Conservation (phyloP, 73 alveolate species). For the Symbiodinium pilosum region DNA sequence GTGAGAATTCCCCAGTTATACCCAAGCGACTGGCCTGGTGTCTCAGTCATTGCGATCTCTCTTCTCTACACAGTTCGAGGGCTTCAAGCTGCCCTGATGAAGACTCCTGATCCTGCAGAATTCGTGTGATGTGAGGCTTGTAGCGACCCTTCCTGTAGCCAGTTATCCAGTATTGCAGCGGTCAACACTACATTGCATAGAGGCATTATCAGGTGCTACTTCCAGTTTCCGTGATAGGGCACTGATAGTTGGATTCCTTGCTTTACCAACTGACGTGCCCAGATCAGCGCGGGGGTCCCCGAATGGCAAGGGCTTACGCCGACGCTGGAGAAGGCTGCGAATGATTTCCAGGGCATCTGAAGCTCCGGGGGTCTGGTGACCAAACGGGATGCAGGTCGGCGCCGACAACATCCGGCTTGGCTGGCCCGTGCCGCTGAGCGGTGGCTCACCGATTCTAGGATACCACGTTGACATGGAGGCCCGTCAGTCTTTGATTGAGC, state of each 20-base stretch:
- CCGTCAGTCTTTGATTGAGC: background rate
- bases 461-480: slow-evolving; percentile 81
- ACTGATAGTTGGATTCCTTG: background rate
- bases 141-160: background rate
- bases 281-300: slow-evolving; percentile 79
- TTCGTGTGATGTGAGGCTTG: no score
- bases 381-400: slow-evolving; percentile 14
- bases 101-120: no score
- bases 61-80: no score
- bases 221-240: no score
- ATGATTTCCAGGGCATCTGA: background rate
- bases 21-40: no score
- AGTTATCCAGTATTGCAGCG: background rate
- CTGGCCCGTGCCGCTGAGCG: slow-evolving; percentile 54
- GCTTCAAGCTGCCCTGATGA: no score
- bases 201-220: background rate
- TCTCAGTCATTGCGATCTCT: no score
- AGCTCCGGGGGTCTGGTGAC: background rate
- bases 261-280: background rate
- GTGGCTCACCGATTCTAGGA: slow-evolving; percentile 76
- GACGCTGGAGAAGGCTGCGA: slow-evolving; percentile 38
- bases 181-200: background rate
- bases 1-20: no score
- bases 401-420: slow-evolving; percentile 46
- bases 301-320: slow-evolving; percentile 77